Conservation (phyloP, 2,329 filamentous ascomycete genomes). For the Huntiella abstrusa region DNA sequence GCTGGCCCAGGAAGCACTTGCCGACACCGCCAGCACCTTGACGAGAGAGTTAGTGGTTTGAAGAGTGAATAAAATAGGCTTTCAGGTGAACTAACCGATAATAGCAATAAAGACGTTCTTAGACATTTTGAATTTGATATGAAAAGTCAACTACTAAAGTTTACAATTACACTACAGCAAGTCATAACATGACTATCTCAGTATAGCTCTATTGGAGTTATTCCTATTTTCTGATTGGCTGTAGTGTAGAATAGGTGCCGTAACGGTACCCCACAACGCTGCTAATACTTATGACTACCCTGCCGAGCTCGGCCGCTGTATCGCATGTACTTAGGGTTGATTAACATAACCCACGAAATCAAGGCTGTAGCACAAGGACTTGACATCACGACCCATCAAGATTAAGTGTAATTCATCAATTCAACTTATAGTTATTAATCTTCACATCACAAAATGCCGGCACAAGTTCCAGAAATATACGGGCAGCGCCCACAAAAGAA, state of each 20-base stretch:
- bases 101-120: slow-evolving; percentile 34
- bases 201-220: not conserved
- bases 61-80: not conserved
- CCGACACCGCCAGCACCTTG: slow-evolving; percentile 82
- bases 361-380: too few relatives aligned
- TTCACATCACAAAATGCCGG: slow-evolving; percentile 25
- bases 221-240: not conserved
- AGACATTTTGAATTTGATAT: slow-evolving; percentile 6
- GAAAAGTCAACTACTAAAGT: too few relatives aligned
- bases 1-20: slow-evolving; percentile 73
- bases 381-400: not conserved
- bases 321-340: not conserved
- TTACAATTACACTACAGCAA: not conserved
- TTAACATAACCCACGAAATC: too few relatives aligned
- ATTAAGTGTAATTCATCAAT: not conserved
- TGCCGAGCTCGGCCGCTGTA: slow-evolving; percentile 5
- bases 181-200: not conserved
- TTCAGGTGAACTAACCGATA: slow-evolving; percentile 22
- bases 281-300: not conserved
- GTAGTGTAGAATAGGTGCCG: slow-evolving; percentile 11
- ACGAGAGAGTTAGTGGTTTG: slow-evolving; percentile 10
- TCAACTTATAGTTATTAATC: not conserved
- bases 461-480: slow-evolving; percentile 55
- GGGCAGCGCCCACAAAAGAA: slow-evolving; percentile 54
- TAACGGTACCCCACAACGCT: slow-evolving; percentile 2